These are phyloP conservation scores for Purpureocillium lavendulum DNA, from an alignment of 2,329 filamentous ascomycete genomes.

Conservation along the genomic window DNA sequence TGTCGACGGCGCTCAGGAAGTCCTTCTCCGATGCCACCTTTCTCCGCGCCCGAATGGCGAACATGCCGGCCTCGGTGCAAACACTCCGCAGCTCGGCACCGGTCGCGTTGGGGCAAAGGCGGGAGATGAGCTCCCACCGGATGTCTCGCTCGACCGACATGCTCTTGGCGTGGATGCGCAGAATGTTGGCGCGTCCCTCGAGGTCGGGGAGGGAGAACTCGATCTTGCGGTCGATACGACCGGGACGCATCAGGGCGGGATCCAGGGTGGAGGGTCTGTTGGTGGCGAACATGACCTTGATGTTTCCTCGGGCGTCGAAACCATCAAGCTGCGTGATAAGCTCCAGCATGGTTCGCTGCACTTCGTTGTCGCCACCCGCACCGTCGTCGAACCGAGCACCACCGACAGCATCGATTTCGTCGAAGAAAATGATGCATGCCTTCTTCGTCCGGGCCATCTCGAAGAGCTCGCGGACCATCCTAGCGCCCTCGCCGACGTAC, in stretches of 20 bases:
- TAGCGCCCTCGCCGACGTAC: constrained; percentile 94
- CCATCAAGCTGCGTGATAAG: constrained; percentile 95
- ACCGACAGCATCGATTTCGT: constrained; percentile 95
- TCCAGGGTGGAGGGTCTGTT: constrained; percentile 94
- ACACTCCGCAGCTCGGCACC: constrained; percentile 94
- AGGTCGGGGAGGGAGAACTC: constrained; percentile 97
- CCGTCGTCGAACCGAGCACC: constrained; percentile 95
- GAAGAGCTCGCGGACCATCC: constrained; percentile 97
- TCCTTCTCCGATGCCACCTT: constrained; percentile 99
- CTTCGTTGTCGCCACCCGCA: constrained; percentile 93
- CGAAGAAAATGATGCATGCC: constrained; percentile 95
- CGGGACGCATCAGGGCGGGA: constrained; percentile 93
- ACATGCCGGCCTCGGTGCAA: constrained; percentile 98
- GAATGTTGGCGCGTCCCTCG: constrained; percentile 93
- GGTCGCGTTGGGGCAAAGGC: constrained; percentile 93
- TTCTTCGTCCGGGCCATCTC: constrained; percentile 99
- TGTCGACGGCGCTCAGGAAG: constrained; percentile 94
- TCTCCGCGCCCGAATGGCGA: constrained; percentile 84
- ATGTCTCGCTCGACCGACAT: constrained; percentile 99
- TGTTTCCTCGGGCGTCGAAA: constrained; percentile 93
- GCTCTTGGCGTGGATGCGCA: constrained; percentile 97
- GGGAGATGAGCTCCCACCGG: constrained; percentile 95
- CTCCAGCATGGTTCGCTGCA: constrained; percentile 96
- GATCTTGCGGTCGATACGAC: constrained; percentile 97
- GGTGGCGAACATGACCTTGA: constrained; percentile 99